phyloP scores from a whole-genome alignment of 2,329 filamentous ascomycete genomes.

The Thielaviopsis euricoi region DNA sequence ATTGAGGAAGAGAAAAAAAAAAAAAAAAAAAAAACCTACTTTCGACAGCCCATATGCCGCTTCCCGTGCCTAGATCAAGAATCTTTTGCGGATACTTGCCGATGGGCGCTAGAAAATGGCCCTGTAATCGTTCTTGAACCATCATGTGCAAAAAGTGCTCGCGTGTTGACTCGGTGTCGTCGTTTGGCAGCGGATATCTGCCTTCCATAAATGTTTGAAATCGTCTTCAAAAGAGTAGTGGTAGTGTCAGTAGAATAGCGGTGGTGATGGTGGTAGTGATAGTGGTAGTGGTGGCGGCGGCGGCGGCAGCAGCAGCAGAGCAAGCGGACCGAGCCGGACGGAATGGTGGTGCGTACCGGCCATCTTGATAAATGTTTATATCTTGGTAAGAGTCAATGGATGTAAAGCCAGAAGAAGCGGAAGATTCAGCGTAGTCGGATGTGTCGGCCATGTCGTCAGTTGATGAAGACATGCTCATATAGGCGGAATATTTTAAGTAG shows the following conservation, averaged over 20 bases:
- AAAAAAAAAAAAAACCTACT: constrained; percentile 18
- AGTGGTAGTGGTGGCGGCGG: no score
- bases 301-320: not conserved
- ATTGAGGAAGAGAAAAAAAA: not conserved
- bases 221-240: constrained; percentile 25
- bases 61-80: constrained; percentile 33
- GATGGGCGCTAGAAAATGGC: constrained; percentile 27
- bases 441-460: constrained; percentile 13
- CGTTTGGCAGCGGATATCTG: constrained; percentile 35
- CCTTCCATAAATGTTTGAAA: constrained; percentile 32
- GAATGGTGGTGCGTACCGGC: constrained; percentile 18
- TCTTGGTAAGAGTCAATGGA: constrained; percentile 21
- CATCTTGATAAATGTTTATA: constrained; percentile 22
- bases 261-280: no score
- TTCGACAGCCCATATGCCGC: constrained; percentile 39
- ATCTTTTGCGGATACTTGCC: constrained; percentile 30
- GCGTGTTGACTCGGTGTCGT: constrained; percentile 32
- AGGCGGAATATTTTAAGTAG: not conserved
- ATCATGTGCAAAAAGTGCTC: constrained; percentile 32
- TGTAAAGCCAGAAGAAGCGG: constrained; percentile 24
- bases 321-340: not conserved
- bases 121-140: constrained; percentile 30
- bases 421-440: constrained; percentile 25
- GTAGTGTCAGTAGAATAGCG: no score
- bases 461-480: not conserved